phyloP scores from a whole-genome alignment of 176 grass and related monocot species.

The Triticum urartu region DNA sequence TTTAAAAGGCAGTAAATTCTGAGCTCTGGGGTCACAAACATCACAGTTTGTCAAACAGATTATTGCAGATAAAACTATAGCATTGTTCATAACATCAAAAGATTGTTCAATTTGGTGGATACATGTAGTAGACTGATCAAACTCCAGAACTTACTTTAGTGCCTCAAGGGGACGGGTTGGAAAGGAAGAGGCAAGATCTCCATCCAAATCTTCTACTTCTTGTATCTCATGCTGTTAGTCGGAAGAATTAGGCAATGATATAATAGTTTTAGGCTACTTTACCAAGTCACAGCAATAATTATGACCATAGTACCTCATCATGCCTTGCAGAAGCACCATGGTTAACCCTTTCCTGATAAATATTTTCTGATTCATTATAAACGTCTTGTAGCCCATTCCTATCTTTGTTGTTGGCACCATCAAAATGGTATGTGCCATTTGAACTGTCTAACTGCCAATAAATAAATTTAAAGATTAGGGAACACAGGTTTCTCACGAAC shows the following conservation, averaged over 20 bases:
- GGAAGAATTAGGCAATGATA: conserved; percentile 1
- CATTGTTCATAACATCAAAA: conserved; percentile 5
- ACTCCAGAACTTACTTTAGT: conserved; percentile 65
- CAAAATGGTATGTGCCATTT: conserved; percentile 51
- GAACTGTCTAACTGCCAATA: conserved; percentile 73
- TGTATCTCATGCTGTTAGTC: conserved; percentile 62
- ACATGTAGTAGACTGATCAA: not conserved
- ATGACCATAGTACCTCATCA: conserved; percentile 64
- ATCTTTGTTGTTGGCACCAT: conserved; percentile 40
- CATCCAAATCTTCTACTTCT: conserved; percentile 72
- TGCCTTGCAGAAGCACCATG: conserved; percentile 42
- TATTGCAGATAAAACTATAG: conserved; percentile 1
- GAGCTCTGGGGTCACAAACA: not conserved
- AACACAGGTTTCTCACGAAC: conserved; percentile 15
- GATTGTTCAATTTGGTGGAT: conserved; percentile 10
- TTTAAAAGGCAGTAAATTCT: not conserved
- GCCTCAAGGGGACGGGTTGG: conserved; percentile 74
- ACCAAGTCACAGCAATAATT: conserved; percentile 21
- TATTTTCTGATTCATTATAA: conserved; percentile 34
- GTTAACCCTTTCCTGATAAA: conserved; percentile 46
- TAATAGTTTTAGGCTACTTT: conserved; percentile 20
- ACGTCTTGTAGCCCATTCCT: conserved; percentile 35
- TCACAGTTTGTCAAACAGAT: conserved; percentile 18
- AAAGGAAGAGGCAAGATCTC: conserved; percentile 73
- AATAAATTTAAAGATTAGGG: conserved; percentile 36